Percentiles rank a stretch among this genome's conserved stretches.
These are phyloP conservation scores for Botryotinia globosa DNA, from an alignment of 2,329 filamentous ascomycete genomes.

Conservation along the genomic window DNA sequence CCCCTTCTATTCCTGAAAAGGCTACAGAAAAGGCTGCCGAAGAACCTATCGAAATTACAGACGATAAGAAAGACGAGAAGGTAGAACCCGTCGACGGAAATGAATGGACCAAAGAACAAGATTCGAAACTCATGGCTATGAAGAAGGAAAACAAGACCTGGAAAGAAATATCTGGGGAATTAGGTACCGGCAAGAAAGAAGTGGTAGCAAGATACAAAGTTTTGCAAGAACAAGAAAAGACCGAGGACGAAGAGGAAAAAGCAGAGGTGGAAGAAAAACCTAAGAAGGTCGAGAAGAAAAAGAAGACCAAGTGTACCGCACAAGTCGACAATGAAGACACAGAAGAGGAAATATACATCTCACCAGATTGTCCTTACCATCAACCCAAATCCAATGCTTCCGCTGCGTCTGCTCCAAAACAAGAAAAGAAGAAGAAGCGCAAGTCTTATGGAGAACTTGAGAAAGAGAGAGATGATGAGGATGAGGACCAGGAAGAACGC, in stretches of 20 bases:
- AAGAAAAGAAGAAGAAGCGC: conserved; percentile 9
- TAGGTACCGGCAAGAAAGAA: conserved; percentile 24
- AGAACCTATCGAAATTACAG: background rate
- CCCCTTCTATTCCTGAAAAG: background rate
- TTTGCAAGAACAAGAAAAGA: conserved; percentile 20
- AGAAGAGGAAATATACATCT: conserved; percentile 4
- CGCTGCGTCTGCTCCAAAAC: background rate
- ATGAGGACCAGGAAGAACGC: background rate
- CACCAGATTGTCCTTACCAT: conserved; percentile 8
- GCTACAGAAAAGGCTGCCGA: background rate
- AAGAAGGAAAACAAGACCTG: conserved; percentile 31
- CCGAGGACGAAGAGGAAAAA: background rate
- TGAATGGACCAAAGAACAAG: conserved; percentile 34
- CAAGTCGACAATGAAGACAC: conserved; percentile 4
- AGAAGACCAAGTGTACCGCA: background rate
- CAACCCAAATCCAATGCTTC: background rate
- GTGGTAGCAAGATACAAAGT: conserved; percentile 25
- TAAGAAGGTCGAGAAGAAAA: background rate
- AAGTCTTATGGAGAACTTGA: conserved; percentile 8
- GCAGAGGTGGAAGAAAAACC: background rate
- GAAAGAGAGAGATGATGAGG: background rate
- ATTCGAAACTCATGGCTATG: conserved; percentile 30
- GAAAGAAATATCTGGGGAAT: conserved; percentile 29
- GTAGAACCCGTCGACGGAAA: conserved; percentile 1
- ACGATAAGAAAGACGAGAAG: conserved; percentile 11